Conservation (phyloP, 208 protist species). For the Trypanosoma caninum region DNA sequence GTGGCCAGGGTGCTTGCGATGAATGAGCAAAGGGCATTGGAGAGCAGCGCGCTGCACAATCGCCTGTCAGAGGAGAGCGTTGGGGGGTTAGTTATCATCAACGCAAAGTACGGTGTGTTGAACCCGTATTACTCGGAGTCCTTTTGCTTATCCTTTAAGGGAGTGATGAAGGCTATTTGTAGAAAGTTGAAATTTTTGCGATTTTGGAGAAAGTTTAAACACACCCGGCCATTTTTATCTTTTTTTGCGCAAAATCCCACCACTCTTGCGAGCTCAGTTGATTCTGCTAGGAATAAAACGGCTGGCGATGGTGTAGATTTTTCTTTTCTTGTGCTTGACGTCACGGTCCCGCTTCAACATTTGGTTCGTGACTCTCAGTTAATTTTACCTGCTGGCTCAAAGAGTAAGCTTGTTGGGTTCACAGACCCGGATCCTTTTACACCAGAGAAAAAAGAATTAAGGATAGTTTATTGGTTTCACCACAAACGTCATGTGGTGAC, state of each 20-base stretch:
- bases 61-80: slow-evolving; percentile 57
- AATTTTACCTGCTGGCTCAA: slow-evolving; percentile 61
- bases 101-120: slow-evolving; percentile 83
- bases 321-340: slow-evolving; percentile 64
- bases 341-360: slow-evolving; percentile 85
- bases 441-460: slow-evolving; percentile 74
- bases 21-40: slow-evolving; percentile 68
- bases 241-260: too few species aligned
- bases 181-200: neutral
- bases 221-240: too few species aligned
- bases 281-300: too few species aligned
- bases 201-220: neutral
- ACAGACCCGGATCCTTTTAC: slow-evolving; percentile 86
- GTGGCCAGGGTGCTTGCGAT: slow-evolving; percentile 58
- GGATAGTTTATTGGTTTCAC: slow-evolving; percentile 85
- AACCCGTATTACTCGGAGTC: slow-evolving; percentile 54
- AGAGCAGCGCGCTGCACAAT: slow-evolving; percentile 40
- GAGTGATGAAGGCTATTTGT: neutral
- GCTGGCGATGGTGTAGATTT: slow-evolving; percentile 29
- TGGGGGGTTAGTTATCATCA: slow-evolving; percentile 82
- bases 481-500: slow-evolving; percentile 65
- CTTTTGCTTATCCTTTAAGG: neutral
- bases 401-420: slow-evolving; percentile 77
- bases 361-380: slow-evolving; percentile 78
- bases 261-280: too few species aligned